A percentile compares a stretch with the other conserved stretches of the same genome.
These are phyloP conservation scores for Wallacemonas sp. DNA, from an alignment of 208 protist species.

Conservation along the genomic window DNA sequence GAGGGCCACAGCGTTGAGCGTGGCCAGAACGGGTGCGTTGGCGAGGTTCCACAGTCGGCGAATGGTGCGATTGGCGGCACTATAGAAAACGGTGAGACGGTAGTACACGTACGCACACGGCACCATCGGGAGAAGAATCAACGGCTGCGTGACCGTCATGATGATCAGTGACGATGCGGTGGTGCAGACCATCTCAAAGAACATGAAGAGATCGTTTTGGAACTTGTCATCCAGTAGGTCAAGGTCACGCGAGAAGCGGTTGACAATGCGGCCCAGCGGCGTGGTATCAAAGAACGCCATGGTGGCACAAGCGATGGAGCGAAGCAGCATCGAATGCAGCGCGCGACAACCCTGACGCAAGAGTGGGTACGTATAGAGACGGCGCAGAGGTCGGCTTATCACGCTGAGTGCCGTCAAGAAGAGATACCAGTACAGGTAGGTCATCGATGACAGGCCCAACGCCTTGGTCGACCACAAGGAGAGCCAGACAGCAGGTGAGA, in stretches of 20 bases:
- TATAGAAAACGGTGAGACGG: slow-evolving; percentile 87
- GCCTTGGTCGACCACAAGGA: slow-evolving; percentile 43
- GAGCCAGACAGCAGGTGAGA: slow-evolving; percentile 48
- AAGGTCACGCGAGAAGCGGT: slow-evolving; percentile 93
- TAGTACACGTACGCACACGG: slow-evolving; percentile 53
- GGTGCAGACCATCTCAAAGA: slow-evolving; percentile 10
- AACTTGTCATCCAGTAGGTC: slow-evolving; percentile 56
- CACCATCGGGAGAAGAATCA: slow-evolving; percentile 30
- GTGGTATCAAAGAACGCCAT: slow-evolving; percentile 94
- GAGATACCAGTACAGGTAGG: slow-evolving; percentile 40
- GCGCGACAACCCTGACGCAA: slow-evolving; percentile 16
- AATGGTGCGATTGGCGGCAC: slow-evolving; percentile 76
- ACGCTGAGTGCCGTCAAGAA: slow-evolving; percentile 20
- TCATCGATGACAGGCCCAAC: slow-evolving; percentile 2
- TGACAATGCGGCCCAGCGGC: slow-evolving; percentile 91
- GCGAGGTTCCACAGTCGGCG: slow-evolving; percentile 83
- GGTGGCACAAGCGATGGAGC: slow-evolving; percentile 42
- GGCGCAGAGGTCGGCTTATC: slow-evolving; percentile 24
- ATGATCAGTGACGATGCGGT: slow-evolving; percentile 15
- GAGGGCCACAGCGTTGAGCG: slow-evolving; percentile 89
- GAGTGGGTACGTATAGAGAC: slow-evolving; percentile 12
- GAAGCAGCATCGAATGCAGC: slow-evolving; percentile 47
- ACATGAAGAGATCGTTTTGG: slow-evolving; percentile 29
- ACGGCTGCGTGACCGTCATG: slow-evolving; percentile 13
- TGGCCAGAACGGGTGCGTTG: slow-evolving; percentile 90